Evolutionary conservation across 75 land plant species (phyloP), one percentile per base, ranked within the genome.

Genomic region (Sequoiadendron giganteum): DNA sequence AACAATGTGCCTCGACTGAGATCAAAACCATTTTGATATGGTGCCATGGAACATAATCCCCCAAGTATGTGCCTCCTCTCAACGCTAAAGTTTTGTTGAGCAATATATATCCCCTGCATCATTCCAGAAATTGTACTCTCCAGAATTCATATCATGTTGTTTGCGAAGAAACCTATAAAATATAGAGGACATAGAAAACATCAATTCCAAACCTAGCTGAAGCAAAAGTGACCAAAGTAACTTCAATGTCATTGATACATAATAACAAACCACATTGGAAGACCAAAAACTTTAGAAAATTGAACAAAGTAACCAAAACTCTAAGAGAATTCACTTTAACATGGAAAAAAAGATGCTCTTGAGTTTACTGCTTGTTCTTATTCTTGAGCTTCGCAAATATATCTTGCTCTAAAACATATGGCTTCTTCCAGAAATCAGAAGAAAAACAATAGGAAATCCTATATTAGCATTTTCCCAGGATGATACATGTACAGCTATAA

Each of bases 41-140:
- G 25, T 45, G 83, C 13, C 83, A 81, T 45, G 11, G 49, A 45
- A 25, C 83, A 81, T 45, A 81, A 21, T 43, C 83, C 83, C 21
- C 83, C 48, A 81, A 81, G 83, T 18, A 81, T 81, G 47, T 81
- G 83, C 49, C 83, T 81, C 47, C 49, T 81, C 3, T 81, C 83
- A 28, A 43, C 18, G 1, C 28, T 43, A 81, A 1, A 81, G 30
- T 81, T 81, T 28, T 81, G 83, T 45, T 78, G 81, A 16, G n/a
- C 30, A 45, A 43, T 45, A 81, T 45, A 81, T 81, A 42, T 81
- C 49, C 83, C 83, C 45, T 28, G 43, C 48, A 81, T 81, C 83
- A 45, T 42, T 81, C 49, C 83, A 81, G 83, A 81, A 81, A 10
- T 81, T 81, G 48, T 45, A 19, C 83, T 40, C 83, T 6, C 49